These are phyloP conservation scores for Fusarium udum DNA, from an alignment of 2,329 filamentous ascomycete species.

Conservation along the genomic window DNA sequence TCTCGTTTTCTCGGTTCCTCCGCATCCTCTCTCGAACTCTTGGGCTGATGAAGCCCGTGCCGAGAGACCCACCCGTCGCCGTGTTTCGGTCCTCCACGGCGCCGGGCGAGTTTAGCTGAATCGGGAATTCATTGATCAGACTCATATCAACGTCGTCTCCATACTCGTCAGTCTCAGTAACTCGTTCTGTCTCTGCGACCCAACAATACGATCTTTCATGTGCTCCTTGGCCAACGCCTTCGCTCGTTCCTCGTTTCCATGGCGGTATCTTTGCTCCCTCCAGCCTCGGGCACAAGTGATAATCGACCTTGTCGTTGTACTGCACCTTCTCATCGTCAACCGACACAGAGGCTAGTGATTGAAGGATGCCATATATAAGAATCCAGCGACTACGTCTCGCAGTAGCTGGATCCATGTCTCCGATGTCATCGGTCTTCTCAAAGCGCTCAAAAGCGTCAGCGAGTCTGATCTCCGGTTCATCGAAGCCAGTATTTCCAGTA, in stretches of 20 bases:
- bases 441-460: slow-evolving; percentile 66
- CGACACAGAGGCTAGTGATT: slow-evolving; percentile 67
- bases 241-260: slow-evolving; percentile 54
- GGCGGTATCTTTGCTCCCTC: slow-evolving; percentile 56
- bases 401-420: slow-evolving; percentile 62
- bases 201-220: slow-evolving; percentile 66
- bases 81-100: slow-evolving; percentile 14
- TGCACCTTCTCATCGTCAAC: slow-evolving; percentile 65
- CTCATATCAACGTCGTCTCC: slow-evolving; percentile 10
- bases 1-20: slow-evolving; percentile 13
- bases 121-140: slow-evolving; percentile 10
- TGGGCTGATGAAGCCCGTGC: slow-evolving; percentile 8
- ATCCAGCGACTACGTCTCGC: slow-evolving; percentile 70
- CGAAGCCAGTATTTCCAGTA: slow-evolving; percentile 68
- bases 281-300: slow-evolving; percentile 66
- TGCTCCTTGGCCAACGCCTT: slow-evolving; percentile 49
- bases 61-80: slow-evolving; percentile 16
- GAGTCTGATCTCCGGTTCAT: slow-evolving; percentile 63
- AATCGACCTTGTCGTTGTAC: slow-evolving; percentile 62
- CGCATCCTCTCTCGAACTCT: neutral
- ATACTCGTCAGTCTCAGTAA: slow-evolving; percentile 11
- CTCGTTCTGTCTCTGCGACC: slow-evolving; percentile 49
- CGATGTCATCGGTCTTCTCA: slow-evolving; percentile 63
- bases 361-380: slow-evolving; percentile 67
- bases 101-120: slow-evolving; percentile 13